Evolutionary conservation across 23 red algal species (phyloP).

Genomic region (Cyanidiococcus yangmingshanensis): DNA sequence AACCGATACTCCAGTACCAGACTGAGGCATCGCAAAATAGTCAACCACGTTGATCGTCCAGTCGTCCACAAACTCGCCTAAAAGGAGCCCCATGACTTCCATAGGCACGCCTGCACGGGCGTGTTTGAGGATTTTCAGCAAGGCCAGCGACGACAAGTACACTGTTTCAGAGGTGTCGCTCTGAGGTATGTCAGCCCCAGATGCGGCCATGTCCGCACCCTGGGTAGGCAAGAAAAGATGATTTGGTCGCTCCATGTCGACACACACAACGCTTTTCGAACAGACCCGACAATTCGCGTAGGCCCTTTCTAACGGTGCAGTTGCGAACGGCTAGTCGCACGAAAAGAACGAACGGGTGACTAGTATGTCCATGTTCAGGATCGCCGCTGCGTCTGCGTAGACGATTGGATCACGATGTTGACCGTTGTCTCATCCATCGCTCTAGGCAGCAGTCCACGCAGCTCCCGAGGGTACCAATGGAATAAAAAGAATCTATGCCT

Average conservation of each 20-base stretch:
- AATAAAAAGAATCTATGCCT: no score
- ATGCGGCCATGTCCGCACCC: constrained; percentile 18
- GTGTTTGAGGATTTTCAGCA: constrained; percentile 99
- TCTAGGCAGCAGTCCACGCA: no score
- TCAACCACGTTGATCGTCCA: constrained; percentile 98
- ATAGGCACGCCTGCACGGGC: constrained; percentile 94
- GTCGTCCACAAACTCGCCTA: constrained; percentile 98
- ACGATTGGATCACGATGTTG: no score
- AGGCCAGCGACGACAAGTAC: constrained; percentile 93
- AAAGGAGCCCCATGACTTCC: constrained; percentile 99
- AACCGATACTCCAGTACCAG: constrained; percentile 86
- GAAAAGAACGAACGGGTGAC: no score
- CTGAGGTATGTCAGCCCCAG: constrained; percentile 42
- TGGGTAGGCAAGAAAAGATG: constrained; percentile 58
- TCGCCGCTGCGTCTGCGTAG: no score
- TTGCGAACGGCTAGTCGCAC: no score
- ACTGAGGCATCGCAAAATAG: constrained; percentile 99
- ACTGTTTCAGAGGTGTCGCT: constrained; percentile 89
- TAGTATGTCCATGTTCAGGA: no score
- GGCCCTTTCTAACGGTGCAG: no score
- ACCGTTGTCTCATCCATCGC: no score
- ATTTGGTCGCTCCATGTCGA: constrained; percentile 68
- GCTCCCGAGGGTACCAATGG: no score
- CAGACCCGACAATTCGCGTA: no score
- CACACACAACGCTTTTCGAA: not conserved